phyloP scores from a whole-genome alignment of 1,139 yeast genomes.

The Suhomyces panamericanus region DNA sequence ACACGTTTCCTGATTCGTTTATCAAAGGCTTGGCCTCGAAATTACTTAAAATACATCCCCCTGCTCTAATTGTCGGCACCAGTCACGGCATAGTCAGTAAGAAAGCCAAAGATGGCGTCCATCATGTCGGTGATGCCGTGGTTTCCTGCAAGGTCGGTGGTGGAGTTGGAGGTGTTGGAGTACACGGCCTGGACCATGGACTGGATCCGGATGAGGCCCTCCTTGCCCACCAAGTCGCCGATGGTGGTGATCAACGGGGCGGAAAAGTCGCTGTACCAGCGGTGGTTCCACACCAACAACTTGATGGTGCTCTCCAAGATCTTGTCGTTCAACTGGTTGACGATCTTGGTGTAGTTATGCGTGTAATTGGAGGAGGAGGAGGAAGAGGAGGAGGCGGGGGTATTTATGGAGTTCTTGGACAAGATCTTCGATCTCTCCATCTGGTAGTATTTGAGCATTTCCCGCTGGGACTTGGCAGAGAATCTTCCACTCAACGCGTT shows the following conservation, averaged over 20 bases:
- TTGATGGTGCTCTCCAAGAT: slow-evolving; percentile 73
- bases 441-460: slow-evolving; percentile 66
- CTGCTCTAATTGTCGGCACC: slow-evolving; percentile 39
- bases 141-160: slow-evolving; percentile 35
- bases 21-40: neutral
- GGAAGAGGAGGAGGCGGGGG: slow-evolving; percentile 15
- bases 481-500: slow-evolving; percentile 76
- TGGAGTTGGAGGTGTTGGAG: slow-evolving; percentile 25
- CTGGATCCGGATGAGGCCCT: slow-evolving; percentile 75
- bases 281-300: slow-evolving; percentile 89
- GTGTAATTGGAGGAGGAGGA: slow-evolving; percentile 19
- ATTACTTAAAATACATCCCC: neutral
- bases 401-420: slow-evolving; percentile 29
- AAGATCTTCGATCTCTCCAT: slow-evolving; percentile 43
- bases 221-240: slow-evolving; percentile 64
- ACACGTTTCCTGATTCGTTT: neutral
- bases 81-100: slow-evolving; percentile 46
- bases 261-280: slow-evolving; percentile 94
- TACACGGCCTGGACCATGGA: slow-evolving; percentile 76
- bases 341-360: slow-evolving; percentile 40
- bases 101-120: slow-evolving; percentile 51
- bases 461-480: slow-evolving; percentile 78
- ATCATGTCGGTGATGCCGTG: slow-evolving; percentile 64
- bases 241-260: slow-evolving; percentile 60
- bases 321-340: slow-evolving; percentile 55